A percentile compares a stretch with the other conserved stretches of the same genome.
Conservation (phyloP, 768 basidiomycete species). For the Ramaria rubella region DNA sequence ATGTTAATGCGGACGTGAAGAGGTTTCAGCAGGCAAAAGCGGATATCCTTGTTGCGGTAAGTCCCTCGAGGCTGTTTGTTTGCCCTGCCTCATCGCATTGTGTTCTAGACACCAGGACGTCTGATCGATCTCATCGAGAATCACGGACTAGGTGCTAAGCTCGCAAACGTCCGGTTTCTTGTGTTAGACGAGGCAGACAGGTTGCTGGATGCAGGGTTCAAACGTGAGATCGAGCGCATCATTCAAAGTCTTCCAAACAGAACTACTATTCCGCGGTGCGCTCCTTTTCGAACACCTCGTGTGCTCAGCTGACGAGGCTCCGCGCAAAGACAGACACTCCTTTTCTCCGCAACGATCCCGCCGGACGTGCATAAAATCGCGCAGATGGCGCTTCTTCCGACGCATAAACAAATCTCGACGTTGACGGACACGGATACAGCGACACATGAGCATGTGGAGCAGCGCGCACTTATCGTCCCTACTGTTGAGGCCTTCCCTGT, state of each 20-base stretch:
- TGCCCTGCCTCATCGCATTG: constrained; percentile 24
- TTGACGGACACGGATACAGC: constrained; percentile 50
- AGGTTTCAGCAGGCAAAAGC: constrained; percentile 17
- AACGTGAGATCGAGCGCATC: constrained; percentile 13
- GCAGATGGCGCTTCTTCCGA: constrained; percentile 24
- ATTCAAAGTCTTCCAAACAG: constrained; percentile 18
- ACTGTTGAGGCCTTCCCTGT: constrained; percentile 38
- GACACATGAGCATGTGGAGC: constrained; percentile 55
- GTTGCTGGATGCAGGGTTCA: constrained; percentile 34
- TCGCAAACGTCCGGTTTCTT: constrained; percentile 34
- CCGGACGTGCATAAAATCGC: constrained; percentile 39
- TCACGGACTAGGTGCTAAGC: constrained; percentile 28
- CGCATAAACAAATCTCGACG: constrained; percentile 48
- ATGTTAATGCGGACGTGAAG: constrained; percentile 19
- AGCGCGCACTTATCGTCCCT: constrained; percentile 39
- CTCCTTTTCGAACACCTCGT: not conserved
- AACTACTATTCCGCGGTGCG: constrained; percentile 6
- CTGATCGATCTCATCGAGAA: constrained; percentile 32
- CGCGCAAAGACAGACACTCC: constrained; percentile 33
- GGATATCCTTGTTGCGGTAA: constrained; percentile 8
- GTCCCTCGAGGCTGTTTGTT: constrained; percentile 18
- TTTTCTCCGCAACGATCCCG: constrained; percentile 40
- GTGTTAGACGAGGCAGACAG: constrained; percentile 38
- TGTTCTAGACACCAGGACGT: constrained; percentile 36
- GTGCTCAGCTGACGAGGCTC: constrained; percentile 7